Base-by-base conservation (phyloP, 345 rosid genomes). In the Citrus inodora region DNA sequence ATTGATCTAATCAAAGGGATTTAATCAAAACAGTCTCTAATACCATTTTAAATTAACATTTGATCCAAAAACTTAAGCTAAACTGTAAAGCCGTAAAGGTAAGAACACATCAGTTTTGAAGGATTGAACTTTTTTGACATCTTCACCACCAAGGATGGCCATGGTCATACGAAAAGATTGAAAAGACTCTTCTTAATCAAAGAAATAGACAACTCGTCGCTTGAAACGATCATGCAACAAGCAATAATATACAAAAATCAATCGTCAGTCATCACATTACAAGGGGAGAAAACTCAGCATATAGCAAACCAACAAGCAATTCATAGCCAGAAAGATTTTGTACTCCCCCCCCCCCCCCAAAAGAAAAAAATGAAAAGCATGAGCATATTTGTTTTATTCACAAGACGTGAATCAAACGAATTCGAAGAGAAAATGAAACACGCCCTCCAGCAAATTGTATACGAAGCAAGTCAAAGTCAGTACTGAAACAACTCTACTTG, bases 381-480 rank as follows among this genome's bases (percentile, higher is more conserved):
- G 38, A 19, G 67, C 65, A 64, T 37, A 53, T 59, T 56, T 82
- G 67, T 48, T 76, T 84, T 56, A 76, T 79, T 84, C 78, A 76
- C 55, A 58, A 32, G 65, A 46, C 28, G 13, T 5, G 30, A 70
- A 76, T 30, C 69, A 66, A 64, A 78, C 63, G 73, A 73, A 25
- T 51, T 69, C 59, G 60, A 51, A 59, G 53, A 16, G 56, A 22
- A 56, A 53, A 67, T 67, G 60, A 51, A 62, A 78, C 76, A 80
- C 74, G 79, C 63, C 80, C 73, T 62, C 60, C 1, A 1, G 67
- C 70, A 56, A 67, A 66, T 48, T 27, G 69, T 30, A 30, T 51
- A 22, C 17, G 33, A 81, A 70, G 56, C 76, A 77, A 9, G 82
- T 76, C 79, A 61, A 85, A 28, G 81, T 76, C 81, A 71, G 30